A percentile compares a stretch with the other conserved stretches of the same genome.
phyloP scores from a whole-genome alignment of 306 rosid genomes.

The Canavalia ensiformis region DNA sequence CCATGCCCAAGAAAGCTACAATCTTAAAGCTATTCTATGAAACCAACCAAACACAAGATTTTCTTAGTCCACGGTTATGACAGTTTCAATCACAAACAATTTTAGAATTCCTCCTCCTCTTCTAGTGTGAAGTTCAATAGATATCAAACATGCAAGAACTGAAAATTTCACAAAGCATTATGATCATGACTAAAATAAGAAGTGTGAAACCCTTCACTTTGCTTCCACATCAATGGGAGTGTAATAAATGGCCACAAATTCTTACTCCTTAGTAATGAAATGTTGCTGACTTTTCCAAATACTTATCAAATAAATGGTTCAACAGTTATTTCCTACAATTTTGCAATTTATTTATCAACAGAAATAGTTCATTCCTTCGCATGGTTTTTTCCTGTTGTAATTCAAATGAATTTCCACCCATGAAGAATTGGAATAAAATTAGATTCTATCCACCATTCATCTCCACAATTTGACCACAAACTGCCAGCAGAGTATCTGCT shows the following conservation, averaged over 20 bases:
- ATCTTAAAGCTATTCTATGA: conserved; percentile 4
- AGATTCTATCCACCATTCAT: conserved; percentile 22
- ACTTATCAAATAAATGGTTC: conserved; percentile 20
- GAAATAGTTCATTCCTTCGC: conserved; percentile 2
- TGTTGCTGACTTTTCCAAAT: neutral
- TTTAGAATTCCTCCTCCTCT: too few relatives aligned
- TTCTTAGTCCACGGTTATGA: neutral
- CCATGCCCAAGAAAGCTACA: neutral
- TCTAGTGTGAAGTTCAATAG: neutral
- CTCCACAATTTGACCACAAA: conserved; percentile 18
- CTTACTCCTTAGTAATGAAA: neutral
- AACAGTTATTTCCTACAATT: conserved; percentile 26
- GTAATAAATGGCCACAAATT: too few relatives aligned
- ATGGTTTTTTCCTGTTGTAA: neutral
- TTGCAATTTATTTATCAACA: conserved; percentile 7
- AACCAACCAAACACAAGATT: neutral
- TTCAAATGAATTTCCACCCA: conserved; percentile 7
- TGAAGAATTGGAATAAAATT: conserved; percentile 4
- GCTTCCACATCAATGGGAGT: too few relatives aligned
- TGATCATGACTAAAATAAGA: neutral
- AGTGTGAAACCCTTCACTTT: too few relatives aligned
- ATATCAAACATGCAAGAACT: neutral
- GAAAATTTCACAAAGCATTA: neutral
- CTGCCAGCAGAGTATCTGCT: conserved; percentile 20
- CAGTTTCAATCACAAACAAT: neutral